phyloP scores from a whole-genome alignment of 352 stramenopile genomes.

The Phytophthora pistaciae region DNA sequence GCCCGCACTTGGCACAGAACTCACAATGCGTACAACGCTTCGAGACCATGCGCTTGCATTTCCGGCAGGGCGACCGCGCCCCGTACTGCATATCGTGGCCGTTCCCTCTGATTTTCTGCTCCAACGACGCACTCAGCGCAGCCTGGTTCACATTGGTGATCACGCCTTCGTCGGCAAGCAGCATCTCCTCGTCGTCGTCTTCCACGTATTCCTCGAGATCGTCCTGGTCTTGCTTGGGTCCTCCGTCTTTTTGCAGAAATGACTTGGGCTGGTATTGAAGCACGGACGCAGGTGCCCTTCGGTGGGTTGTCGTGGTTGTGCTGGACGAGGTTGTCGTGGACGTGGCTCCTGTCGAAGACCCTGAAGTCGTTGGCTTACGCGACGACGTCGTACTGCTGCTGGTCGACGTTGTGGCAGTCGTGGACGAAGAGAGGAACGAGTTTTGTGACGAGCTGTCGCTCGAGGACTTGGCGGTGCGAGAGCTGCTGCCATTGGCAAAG shows the following conservation, averaged over 20 bases:
- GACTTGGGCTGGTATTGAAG: slow-evolving; percentile 83
- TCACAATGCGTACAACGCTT: slow-evolving; percentile 78
- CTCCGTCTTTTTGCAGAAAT: slow-evolving; percentile 64
- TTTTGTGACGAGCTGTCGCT: slow-evolving; percentile 23
- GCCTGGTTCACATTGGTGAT: slow-evolving; percentile 85
- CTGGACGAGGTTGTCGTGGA: slow-evolving; percentile 27
- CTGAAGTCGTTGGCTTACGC: slow-evolving; percentile 26
- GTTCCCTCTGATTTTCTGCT: slow-evolving; percentile 74
- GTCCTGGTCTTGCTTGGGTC: slow-evolving; percentile 50
- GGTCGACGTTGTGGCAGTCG: slow-evolving; percentile 21
- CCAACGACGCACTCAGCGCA: slow-evolving; percentile 71
- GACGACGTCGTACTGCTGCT: slow-evolving; percentile 12
- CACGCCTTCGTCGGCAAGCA: slow-evolving; percentile 60
- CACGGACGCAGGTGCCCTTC: slow-evolving; percentile 44
- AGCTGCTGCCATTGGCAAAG: slow-evolving; percentile 20
- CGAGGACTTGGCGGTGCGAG: slow-evolving; percentile 17
- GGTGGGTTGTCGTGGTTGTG: slow-evolving; percentile 13
- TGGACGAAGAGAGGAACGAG: slow-evolving; percentile 34
- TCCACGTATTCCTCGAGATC: slow-evolving; percentile 71
- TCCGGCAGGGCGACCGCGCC: slow-evolving; percentile 67
- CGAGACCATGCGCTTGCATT: slow-evolving; percentile 78
- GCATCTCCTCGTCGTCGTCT: slow-evolving; percentile 71
- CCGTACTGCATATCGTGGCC: slow-evolving; percentile 82
- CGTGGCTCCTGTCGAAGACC: slow-evolving; percentile 12
- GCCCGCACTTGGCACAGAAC: slow-evolving; percentile 77